These are phyloP conservation scores for Calocera cornea DNA, from an alignment of 768 basidiomycete genomes.

Conservation along the genomic window DNA sequence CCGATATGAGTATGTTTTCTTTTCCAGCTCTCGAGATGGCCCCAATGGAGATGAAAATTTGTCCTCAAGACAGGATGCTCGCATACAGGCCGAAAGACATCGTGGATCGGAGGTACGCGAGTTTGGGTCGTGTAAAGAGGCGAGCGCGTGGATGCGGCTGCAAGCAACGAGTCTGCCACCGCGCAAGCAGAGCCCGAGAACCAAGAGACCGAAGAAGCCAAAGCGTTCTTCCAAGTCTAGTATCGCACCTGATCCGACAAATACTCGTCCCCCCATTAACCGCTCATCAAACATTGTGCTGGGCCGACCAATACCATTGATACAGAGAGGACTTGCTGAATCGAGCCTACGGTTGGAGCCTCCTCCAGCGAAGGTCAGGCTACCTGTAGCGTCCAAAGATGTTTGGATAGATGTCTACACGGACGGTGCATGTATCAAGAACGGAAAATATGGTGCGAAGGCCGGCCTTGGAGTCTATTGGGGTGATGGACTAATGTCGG, in stretches of 20 bases:
- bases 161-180: neutral
- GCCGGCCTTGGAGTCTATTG: slow-evolving; percentile 90
- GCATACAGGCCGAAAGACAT: neutral
- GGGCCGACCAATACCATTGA: no score
- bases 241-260: no score
- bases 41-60: no score
- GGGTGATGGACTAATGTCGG: slow-evolving; percentile 48
- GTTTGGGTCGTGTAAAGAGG: neutral
- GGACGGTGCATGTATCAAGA: slow-evolving; percentile 78
- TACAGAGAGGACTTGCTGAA: no score
- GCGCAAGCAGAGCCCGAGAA: neutral
- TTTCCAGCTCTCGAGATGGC: no score
- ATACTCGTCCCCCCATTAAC: no score
- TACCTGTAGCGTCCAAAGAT: neutral
- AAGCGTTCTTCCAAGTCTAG: no score
- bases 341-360: no score
- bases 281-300: no score
- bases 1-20: no score
- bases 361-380: neutral
- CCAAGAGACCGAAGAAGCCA: neutral
- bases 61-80: neutral
- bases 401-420: slow-evolving; percentile 49
- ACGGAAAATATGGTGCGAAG: slow-evolving; percentile 49
- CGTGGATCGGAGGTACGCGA: neutral
- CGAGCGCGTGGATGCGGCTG: neutral